phyloP scores from a whole-genome alignment of 169 alveolate species.

The Plasmodium falciparum region DNA sequence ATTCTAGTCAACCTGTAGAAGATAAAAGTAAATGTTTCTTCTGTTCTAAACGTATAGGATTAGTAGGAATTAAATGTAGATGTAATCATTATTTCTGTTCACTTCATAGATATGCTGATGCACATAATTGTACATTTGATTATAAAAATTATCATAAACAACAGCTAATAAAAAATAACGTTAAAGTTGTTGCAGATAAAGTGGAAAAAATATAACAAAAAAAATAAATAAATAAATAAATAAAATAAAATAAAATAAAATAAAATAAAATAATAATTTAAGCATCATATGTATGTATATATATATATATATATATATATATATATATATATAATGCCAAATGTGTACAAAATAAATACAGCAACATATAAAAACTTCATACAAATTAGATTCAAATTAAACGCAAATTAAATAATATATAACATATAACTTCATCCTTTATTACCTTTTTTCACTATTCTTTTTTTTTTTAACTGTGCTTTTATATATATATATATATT shows the following conservation, averaged over 20 bases:
- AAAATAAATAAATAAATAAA: slow-evolving; percentile 54
- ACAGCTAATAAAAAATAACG: slow-evolving; percentile 91
- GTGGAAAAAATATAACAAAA: slow-evolving; percentile 84
- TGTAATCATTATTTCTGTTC: slow-evolving; percentile 93
- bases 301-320: slow-evolving; percentile 1
- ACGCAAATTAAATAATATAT: background rate
- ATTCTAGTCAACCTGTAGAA: slow-evolving; percentile 5
- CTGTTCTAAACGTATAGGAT: slow-evolving; percentile 93
- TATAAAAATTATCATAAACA: slow-evolving; percentile 89
- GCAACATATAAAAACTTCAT: background rate
- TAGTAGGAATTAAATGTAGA: slow-evolving; percentile 93
- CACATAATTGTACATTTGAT: slow-evolving; percentile 94
- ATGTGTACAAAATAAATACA: background rate
- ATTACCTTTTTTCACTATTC: background rate
- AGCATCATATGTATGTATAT: slow-evolving; percentile 10
- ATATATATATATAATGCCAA: background rate
- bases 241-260: slow-evolving; percentile 42
- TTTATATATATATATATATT: background rate
- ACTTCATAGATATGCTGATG: slow-evolving; percentile 94
- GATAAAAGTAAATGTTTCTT: slow-evolving; percentile 88
- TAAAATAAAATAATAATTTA: slow-evolving; percentile 1
- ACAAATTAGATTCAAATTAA: background rate
- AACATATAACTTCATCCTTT: background rate
- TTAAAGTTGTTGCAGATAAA: slow-evolving; percentile 93
- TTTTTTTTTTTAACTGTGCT: background rate